These are phyloP conservation scores for Dioscorea cayenensis DNA, from an alignment of 116 monocot species.

Conservation along the genomic window DNA sequence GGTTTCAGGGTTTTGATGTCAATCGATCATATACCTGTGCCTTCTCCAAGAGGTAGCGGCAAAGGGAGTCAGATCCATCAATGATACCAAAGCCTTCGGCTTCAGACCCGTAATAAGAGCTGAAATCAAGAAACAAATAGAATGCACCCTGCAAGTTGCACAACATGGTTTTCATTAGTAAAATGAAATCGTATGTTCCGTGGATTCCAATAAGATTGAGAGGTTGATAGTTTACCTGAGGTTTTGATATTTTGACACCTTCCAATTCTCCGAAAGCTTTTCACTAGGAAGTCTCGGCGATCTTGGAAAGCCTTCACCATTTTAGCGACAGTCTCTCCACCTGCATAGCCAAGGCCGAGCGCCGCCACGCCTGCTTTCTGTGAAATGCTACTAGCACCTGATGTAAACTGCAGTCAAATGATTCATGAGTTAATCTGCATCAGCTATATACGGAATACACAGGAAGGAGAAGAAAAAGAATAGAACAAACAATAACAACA, in stretches of 20 bases:
- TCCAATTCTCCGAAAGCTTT: slow-evolving; percentile 65
- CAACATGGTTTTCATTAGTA: not conserved
- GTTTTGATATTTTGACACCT: slow-evolving; percentile 89
- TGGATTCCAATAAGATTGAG: not conserved
- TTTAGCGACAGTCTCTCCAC: slow-evolving; percentile 68
- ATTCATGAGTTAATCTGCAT: not conserved
- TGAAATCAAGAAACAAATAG: slow-evolving; percentile 88
- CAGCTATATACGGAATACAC: not conserved
- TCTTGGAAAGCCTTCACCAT: slow-evolving; percentile 94
- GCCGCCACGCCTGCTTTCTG: slow-evolving; percentile 95
- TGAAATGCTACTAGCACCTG: slow-evolving; percentile 96
- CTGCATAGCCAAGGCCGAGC: slow-evolving; percentile 75
- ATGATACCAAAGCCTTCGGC: slow-evolving; percentile 82
- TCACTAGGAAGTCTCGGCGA: slow-evolving; percentile 72
- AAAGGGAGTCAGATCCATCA: slow-evolving; percentile 71
- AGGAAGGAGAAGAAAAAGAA: too few species aligned
- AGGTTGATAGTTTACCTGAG: slow-evolving; percentile 41
- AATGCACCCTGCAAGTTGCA: slow-evolving; percentile 77
- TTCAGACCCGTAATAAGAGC: slow-evolving; percentile 73
- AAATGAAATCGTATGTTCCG: not conserved
- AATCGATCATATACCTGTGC: slow-evolving; percentile 34
- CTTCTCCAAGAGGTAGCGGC: slow-evolving; percentile 79
- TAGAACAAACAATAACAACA: not conserved
- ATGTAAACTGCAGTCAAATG: slow-evolving; percentile 49
- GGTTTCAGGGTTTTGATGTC: not conserved